Evolutionary conservation across 768 basidiomycete species (phyloP), one percentile per base, ranked within the genome.

Genomic region (Scleroderma citrinum): DNA sequence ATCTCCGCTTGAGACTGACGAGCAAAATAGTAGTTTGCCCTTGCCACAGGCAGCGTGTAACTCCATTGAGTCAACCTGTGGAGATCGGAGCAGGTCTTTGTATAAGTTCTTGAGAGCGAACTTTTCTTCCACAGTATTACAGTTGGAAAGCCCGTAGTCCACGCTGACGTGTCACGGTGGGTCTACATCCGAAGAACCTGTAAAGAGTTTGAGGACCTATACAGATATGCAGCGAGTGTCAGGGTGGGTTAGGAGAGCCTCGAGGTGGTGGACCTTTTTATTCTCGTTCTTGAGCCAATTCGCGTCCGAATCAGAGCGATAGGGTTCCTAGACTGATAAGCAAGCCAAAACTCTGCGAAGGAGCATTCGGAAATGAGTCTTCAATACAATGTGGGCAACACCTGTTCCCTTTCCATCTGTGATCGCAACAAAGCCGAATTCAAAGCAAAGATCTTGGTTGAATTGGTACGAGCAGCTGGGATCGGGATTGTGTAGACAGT

Each of bases 141-240:
- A 72, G 47, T 69, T 69, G 8, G 47, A 43, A 52, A 69, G 71
- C 11, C 72, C 71, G 34, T 72, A 72, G 54, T 73, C 69, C 12
- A 46, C 57, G 0, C 5, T 2, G 5, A 62, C 47, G 5, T 60
- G 54, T 4, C 50, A 56, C 3, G 16, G 20, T 8, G 57, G 45
- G 17, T 13, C 12, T 14, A 47, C 34, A 12, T 32, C 40, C 24
- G 54, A 45, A 12, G 46, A 11, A 16, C 57, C 44, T 36, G 63
- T 50, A 41, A 59, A 64, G 39, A 63, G 60, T 53, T 70, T 74
- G 31, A 74, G 59, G 24, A 57, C 16, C 71, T 71, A 74, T 12
- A 72, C 71, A 8, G 69, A 10, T 8, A n/a, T 29, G 19, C 30
- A 68, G 35, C 59, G 56, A 23, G 42, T 6, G 5, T 21, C 24